These are phyloP conservation scores for Selaginella moellendorffii DNA, from an alignment of 75 land plant species.

Conservation along the genomic window DNA sequence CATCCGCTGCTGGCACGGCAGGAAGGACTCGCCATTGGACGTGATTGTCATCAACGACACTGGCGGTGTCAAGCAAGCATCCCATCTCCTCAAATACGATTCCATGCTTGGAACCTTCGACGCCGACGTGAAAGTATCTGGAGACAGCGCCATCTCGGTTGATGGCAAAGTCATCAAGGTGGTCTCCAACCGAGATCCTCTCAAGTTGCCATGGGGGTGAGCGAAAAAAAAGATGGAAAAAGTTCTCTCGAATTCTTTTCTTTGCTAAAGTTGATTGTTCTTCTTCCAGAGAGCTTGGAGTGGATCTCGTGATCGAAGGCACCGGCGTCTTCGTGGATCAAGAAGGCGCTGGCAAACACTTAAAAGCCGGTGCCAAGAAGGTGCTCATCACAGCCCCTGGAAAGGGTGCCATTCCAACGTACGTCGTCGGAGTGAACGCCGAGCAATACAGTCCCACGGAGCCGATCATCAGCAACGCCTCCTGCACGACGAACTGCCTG, in stretches of 20 bases:
- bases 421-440: constrained; percentile 89
- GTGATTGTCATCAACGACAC: constrained; percentile 95
- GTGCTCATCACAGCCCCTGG: constrained; percentile 98
- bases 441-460: constrained; percentile 55
- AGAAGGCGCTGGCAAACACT: constrained; percentile 97
- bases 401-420: constrained; percentile 97
- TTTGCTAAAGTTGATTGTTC: not conserved
- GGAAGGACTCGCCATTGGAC: constrained; percentile 90
- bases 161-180: constrained; percentile 92
- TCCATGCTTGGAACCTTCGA: constrained; percentile 95
- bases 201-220: constrained; percentile 86
- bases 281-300: constrained; percentile 46
- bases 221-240: not conserved
- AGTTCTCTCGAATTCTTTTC: not conserved
- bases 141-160: constrained; percentile 62
- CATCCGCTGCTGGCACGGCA: constrained; percentile 94
- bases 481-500: constrained; percentile 98
- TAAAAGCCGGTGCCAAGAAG: constrained; percentile 97
- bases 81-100: constrained; percentile 94
- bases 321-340: constrained; percentile 95
- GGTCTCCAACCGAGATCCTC: constrained; percentile 81
- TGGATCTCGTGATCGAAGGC: constrained; percentile 93
- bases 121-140: constrained; percentile 73
- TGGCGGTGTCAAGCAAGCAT: constrained; percentile 97
- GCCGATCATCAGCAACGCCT: constrained; percentile 93